Base-by-base conservation (phyloP, 129 eudicot species). In the Oenanthe sinensis region DNA sequence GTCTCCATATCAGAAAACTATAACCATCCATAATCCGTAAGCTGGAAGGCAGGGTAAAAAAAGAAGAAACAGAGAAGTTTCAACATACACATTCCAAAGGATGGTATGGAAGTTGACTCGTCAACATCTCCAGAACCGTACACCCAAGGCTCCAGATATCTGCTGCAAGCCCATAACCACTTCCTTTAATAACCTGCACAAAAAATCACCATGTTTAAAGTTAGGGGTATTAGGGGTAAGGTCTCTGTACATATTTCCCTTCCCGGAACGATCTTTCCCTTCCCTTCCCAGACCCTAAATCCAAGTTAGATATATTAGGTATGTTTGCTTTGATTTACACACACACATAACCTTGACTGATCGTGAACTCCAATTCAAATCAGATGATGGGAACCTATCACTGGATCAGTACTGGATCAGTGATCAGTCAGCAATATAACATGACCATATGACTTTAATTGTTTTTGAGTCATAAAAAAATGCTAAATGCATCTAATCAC, bases 141-240 rank as follows among this genome's bases (percentile, higher is more conserved):
- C 98, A 93, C 44, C 98, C 98, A 78, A 93, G 94, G 82, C 98
- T 93, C 98, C 98, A 93, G 83, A 93, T 93, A 84, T 93, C 98
- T 73, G 95, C 98, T 14, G 98, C 90, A 74, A 77, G 92, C 50
- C 98, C 98, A 89, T 93, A 91, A 4, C 97, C 97, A 72, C 73
- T 89, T 81, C 80, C 78, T 20, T 86, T 85, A 83, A 91, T 89
- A 83, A 91, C 98, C 97, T 89, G 85, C 76, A 16, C 39, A 16
- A 22, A 46, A 77, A 33, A 67, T 55, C 8, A 30, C 9, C 74
- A 13, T 30, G 77, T 28, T 17, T 63, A 82, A 33, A 54, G 22
- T 20, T 55, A 22, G 13, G 54, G 28, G 65, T 22, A 22, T 20
- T 55, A 55, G 30, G 54, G 28, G 65, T 8, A 22, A 55, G 65